Percentiles rank a stretch among this genome's conserved stretches.
Conservation (phyloP, 306 rosid genomes). For the Medicago lupulina region DNA sequence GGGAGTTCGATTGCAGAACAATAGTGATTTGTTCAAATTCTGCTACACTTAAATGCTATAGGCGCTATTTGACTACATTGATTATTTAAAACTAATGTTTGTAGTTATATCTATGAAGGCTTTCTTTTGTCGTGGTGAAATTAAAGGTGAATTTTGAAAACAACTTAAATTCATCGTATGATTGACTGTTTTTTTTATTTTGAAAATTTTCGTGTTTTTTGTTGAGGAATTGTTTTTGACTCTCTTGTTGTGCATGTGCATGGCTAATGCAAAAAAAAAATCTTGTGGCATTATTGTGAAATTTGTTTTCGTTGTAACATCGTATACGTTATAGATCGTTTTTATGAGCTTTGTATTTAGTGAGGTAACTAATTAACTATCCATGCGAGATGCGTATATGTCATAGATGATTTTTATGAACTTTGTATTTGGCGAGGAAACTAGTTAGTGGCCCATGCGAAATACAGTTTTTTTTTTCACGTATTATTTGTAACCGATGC, state of each 20-base stretch:
- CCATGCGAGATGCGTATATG: neutral
- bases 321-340: no score
- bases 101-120: neutral
- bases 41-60: neutral
- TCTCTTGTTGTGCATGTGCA: neutral
- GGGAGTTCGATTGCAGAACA: no score
- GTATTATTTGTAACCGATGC: neutral
- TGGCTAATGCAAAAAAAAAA: neutral
- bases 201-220: neutral
- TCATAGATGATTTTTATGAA: neutral
- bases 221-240: constrained; percentile 6
- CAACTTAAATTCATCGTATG: neutral
- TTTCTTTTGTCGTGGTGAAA: constrained; percentile 12
- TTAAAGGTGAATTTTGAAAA: neutral
- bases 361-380: neutral
- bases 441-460: neutral
- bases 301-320: no score
- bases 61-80: neutral
- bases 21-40: neutral
- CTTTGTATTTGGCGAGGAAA: neutral
- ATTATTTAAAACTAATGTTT: neutral
- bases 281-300: neutral
- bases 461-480: neutral
- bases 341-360: constrained; percentile 4
- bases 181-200: neutral